Percentiles rank a stretch among this genome's conserved stretches.
These are phyloP conservation scores for Tagetes patula DNA, from an alignment of 129 eudicot genomes.

Conservation along the genomic window DNA sequence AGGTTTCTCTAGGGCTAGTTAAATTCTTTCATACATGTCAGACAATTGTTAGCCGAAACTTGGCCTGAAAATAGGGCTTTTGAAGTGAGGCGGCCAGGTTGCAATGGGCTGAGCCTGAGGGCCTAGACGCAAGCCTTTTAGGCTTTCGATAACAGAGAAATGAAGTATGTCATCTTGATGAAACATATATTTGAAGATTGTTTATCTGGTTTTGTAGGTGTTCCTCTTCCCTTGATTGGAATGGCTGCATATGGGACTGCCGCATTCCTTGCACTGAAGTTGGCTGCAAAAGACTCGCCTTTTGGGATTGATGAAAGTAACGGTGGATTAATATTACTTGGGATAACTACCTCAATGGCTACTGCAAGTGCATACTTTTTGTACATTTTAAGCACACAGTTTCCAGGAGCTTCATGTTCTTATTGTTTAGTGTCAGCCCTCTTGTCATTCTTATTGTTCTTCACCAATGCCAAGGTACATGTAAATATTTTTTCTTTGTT, in stretches of 20 bases:
- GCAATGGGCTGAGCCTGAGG: no score
- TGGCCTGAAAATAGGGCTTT: no score
- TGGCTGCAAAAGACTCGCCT: slow-evolving; percentile 51
- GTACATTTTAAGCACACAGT: slow-evolving; percentile 67
- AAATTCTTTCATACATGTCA: no score
- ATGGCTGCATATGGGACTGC: slow-evolving; percentile 87
- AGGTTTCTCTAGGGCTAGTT: no score
- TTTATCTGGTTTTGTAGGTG: slow-evolving; percentile 59
- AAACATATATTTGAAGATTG: slow-evolving; percentile 19
- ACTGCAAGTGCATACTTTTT: slow-evolving; percentile 92
- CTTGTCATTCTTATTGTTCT: slow-evolving; percentile 76
- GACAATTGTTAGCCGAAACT: no score
- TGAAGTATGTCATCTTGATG: slow-evolving; percentile 5
- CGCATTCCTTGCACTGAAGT: slow-evolving; percentile 55
- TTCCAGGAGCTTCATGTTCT: slow-evolving; percentile 72
- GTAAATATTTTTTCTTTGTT: neutral
- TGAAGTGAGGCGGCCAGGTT: no score
- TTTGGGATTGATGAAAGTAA: slow-evolving; percentile 46
- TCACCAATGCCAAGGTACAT: slow-evolving; percentile 70
- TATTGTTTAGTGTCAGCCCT: slow-evolving; percentile 76
- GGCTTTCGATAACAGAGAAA: neutral
- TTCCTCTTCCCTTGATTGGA: slow-evolving; percentile 93
- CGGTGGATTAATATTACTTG: slow-evolving; percentile 61
- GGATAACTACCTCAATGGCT: slow-evolving; percentile 87
- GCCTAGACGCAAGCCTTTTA: no score